Percentiles rank a stretch among this genome's conserved stretches.
Conservation (phyloP, 257 asterid genomes). For the Solanum clarkiae region DNA sequence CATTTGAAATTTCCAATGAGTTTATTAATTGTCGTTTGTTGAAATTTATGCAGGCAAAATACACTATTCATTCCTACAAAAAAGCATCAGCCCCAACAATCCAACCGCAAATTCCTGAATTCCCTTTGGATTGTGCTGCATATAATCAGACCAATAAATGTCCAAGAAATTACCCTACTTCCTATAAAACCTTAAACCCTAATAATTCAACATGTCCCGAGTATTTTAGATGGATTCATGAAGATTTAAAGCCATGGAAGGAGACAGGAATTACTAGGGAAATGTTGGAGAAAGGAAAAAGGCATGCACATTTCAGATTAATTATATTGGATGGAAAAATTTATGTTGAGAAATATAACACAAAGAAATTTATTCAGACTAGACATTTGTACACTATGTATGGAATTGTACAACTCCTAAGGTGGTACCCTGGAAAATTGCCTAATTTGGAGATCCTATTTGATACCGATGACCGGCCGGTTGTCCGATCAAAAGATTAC, state of each 20-base stretch:
- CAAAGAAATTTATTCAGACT: conserved; percentile 45
- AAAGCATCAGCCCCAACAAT: background rate
- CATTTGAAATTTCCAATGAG: background rate
- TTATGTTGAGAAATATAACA: conserved; percentile 36
- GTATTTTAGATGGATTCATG: conserved; percentile 67
- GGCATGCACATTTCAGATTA: conserved; percentile 48
- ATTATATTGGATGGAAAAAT: conserved; percentile 35
- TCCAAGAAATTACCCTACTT: conserved; percentile 28
- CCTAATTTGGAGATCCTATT: conserved; percentile 72
- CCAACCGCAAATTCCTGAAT: conserved; percentile 5
- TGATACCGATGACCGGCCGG: conserved; percentile 51
- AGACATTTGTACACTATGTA: conserved; percentile 51
- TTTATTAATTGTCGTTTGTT: background rate
- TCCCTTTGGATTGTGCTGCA: conserved; percentile 34
- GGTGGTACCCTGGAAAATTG: conserved; percentile 47
- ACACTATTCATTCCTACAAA: conserved; percentile 9
- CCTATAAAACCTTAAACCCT: background rate
- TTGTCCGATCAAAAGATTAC: conserved; percentile 10
- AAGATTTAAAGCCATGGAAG: conserved; percentile 49
- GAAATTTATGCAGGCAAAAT: conserved; percentile 13
- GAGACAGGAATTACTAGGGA: conserved; percentile 33
- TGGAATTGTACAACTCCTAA: conserved; percentile 52
- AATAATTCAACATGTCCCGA: conserved; percentile 42
- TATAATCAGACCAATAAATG: conserved; percentile 45
- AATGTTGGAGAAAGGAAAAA: conserved; percentile 35